Conservation (phyloP, 495 filamentous ascomycete genomes). For the Astrothelium macrocarpum region DNA sequence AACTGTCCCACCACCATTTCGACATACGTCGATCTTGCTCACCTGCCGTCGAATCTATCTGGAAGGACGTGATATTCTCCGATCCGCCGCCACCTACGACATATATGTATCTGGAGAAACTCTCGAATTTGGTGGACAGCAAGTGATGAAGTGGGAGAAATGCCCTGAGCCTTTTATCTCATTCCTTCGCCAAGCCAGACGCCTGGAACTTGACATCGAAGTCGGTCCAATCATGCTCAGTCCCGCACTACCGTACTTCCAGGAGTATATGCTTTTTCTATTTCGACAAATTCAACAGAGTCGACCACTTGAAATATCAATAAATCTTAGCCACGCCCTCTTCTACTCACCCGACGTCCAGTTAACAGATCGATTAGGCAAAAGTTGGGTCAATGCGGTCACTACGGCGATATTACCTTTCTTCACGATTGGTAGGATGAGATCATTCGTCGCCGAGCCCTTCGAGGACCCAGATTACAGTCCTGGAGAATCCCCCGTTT, state of each 20-base stretch:
- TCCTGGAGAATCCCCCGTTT: background rate
- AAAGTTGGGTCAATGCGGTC: no score
- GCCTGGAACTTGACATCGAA: background rate
- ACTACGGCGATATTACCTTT: no score
- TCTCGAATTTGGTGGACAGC: background rate
- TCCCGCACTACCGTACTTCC: background rate
- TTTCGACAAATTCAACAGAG: background rate
- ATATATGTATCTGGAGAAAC: background rate
- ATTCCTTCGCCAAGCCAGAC: background rate
- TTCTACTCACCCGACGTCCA: background rate
- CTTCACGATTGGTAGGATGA: no score
- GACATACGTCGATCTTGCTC: background rate
- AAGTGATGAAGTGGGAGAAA: background rate
- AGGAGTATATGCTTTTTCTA: background rate
- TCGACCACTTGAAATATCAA: background rate
- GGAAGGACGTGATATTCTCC: background rate
- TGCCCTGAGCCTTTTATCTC: background rate
- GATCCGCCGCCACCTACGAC: background rate
- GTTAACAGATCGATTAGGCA: no score
- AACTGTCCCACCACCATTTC: background rate
- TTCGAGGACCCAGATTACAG: no score
- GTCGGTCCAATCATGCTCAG: background rate
- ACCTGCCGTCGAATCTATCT: background rate
- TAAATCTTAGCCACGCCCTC: background rate
- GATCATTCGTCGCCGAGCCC: no score